phyloP scores from a whole-genome alignment of 352 stramenopile species.

The Phytophthora tentaculata region DNA sequence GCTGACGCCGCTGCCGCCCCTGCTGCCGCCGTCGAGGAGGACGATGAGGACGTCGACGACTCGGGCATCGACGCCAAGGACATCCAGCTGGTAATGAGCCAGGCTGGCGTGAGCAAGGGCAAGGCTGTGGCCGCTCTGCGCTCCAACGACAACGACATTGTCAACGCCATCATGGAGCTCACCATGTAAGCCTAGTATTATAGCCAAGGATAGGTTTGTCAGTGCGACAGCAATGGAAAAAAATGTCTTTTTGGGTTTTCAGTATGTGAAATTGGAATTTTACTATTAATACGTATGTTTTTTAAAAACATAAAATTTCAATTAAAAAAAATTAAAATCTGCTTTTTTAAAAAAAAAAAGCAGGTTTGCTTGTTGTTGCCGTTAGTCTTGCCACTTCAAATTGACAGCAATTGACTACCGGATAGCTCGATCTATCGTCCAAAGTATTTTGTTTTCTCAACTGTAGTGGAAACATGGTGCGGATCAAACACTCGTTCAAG shows the following conservation, averaged over 20 bases:
- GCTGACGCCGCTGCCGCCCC: conserved; percentile 55
- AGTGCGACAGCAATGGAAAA: conserved; percentile 17
- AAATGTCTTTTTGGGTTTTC: conserved; percentile 45
- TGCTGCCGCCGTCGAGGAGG: conserved; percentile 59
- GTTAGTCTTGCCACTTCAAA: too few species aligned
- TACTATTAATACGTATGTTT: too few species aligned
- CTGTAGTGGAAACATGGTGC: conserved; percentile 16
- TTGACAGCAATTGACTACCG: conserved; percentile 3
- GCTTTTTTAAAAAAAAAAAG: too few species aligned
- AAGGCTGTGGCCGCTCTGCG: conserved; percentile 97
- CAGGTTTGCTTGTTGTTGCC: too few species aligned
- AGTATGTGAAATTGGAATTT: too few species aligned
- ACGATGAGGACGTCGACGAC: conserved; percentile 95
- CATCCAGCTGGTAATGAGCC: conserved; percentile 98
- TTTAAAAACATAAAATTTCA: too few species aligned
- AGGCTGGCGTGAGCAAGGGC: conserved; percentile 91
- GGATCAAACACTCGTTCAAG: conserved; percentile 21
- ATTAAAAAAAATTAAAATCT: too few species aligned
- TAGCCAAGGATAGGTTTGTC: conserved; percentile 27
- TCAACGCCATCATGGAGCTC: conserved; percentile 99
- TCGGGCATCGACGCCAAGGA: conserved; percentile 98
- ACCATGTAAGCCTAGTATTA: conserved; percentile 92
- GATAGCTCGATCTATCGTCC: neutral
- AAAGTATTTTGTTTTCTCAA: neutral
- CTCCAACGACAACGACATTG: conserved; percentile 98